Evolutionary conservation across 306 rosid genomes (phyloP), one percentile per base, ranked within the genome.

Genomic region (Cercis canadensis): DNA sequence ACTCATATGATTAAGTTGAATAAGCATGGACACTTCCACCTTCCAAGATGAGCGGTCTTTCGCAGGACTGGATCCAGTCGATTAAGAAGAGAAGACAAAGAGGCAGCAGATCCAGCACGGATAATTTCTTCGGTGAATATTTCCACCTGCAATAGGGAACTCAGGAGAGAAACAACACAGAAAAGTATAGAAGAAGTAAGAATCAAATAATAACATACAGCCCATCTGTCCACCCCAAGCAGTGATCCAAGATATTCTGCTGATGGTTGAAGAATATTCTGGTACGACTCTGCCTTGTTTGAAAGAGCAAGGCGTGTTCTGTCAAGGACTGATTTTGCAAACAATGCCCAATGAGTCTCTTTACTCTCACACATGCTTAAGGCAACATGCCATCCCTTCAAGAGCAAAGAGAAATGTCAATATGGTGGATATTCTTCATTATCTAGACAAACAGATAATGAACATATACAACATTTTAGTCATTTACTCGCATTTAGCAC

Each of bases 101-200:
- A 84, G 71, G 99, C 96, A 57, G 99, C 99, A 74, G 99, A 89
- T 69, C 99, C 99, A 68, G 97, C 88, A 70, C 99, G 97, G 56
- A 94, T 91, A 68, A 94, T 82, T 87, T 94, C 99, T 87, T 94
- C 99, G 18, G 97, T 94, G 80, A 94, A 94, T 88, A 94, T 91
- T 74, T 84, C 87, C 67, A 91, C 92, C 99, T 94, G 85, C 65
- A 80, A 80, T 73, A 81, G 54, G 74, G 50, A 46, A 80, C 69
- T 82, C 79, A 80, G 75, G 50, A 82, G 71, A 75, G 77, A 65
- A 74, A 76, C 29, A 75, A 70, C 54, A 16, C 11, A 58, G 7
- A 11, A 57, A 56, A 13, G 2, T 37, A 43, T 12, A 13, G 41
- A 50, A 50, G 47, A 68, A 13, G 56, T 33, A 57, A 64, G 47